phyloP scores from a whole-genome alignment of 2,329 filamentous ascomycete genomes.

The Stachybotrys elegans region DNA sequence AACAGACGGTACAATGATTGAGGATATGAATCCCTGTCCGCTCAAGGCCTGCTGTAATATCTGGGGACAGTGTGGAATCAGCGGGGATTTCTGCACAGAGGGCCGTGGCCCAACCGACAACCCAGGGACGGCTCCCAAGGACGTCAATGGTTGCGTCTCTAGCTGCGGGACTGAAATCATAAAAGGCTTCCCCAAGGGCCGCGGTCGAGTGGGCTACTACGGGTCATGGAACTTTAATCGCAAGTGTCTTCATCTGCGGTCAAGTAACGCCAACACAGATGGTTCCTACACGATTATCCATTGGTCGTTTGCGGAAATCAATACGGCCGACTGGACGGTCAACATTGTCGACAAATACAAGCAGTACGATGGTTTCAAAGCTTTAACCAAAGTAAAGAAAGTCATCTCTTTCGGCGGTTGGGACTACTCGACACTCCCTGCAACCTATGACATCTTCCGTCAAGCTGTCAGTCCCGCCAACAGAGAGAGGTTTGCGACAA shows the following conservation, averaged over 20 bases:
- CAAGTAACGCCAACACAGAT: slow-evolving; percentile 12
- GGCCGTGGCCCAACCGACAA: slow-evolving; percentile 20
- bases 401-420: slow-evolving; percentile 24
- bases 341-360: slow-evolving; percentile 13
- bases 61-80: slow-evolving; percentile 9
- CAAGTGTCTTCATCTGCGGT: slow-evolving; percentile 7
- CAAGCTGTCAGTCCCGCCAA: slow-evolving; percentile 21
- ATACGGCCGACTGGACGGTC: slow-evolving; percentile 9
- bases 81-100: slow-evolving; percentile 27
- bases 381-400: slow-evolving; percentile 14
- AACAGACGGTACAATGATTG: slow-evolving; percentile 16
- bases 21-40: slow-evolving; percentile 23
- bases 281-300: slow-evolving; percentile 15
- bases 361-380: slow-evolving; percentile 18
- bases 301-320: slow-evolving; percentile 25
- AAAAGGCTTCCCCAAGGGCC: slow-evolving; percentile 6
- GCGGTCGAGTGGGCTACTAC: slow-evolving; percentile 16
- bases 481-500: slow-evolving; percentile 24
- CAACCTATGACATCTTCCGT: slow-evolving; percentile 15
- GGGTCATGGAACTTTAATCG: slow-evolving; percentile 9
- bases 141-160: slow-evolving; percentile 14
- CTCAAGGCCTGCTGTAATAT: slow-evolving; percentile 10
- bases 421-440: slow-evolving; percentile 17
- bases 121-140: slow-evolving; percentile 23
- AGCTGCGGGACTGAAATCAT: slow-evolving; percentile 18